Evolutionary conservation across 225 moss, liverwort and hornwort species (phyloP).

Genomic region (Marchantia paleacea): DNA sequence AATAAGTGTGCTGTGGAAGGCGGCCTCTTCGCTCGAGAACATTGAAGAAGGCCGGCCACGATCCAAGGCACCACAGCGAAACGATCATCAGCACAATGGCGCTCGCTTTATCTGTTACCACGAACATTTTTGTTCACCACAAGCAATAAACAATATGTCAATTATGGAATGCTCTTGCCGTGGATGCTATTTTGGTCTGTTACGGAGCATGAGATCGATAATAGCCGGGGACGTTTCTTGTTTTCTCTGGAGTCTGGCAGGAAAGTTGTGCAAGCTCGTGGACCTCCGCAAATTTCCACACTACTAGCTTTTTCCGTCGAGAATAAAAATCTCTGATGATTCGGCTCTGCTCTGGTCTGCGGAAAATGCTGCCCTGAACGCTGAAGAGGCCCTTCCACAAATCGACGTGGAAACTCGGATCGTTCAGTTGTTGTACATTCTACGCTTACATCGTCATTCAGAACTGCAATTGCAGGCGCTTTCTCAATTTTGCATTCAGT

Average conservation of each 20-base stretch:
- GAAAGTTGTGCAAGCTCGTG: background rate
- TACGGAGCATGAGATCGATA: background rate
- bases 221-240: background rate
- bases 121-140: constrained; percentile 41
- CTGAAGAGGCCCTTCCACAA: background rate
- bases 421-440: background rate
- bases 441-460: background rate
- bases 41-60: constrained; percentile 85
- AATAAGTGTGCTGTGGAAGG: constrained; percentile 73
- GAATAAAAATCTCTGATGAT: too few relatives aligned
- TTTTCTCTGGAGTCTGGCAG: background rate
- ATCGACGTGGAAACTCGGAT: background rate
- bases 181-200: background rate
- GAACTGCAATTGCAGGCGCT: background rate
- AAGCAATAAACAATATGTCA: background rate
- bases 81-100: constrained; percentile 66
- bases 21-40: constrained; percentile 63
- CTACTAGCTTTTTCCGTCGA: too few relatives aligned
- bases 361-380: too few relatives aligned
- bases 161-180: background rate
- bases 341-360: too few relatives aligned
- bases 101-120: constrained; percentile 55
- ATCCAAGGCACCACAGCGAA: constrained; percentile 77
- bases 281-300: background rate
- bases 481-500: background rate